Base-by-base conservation (phyloP, 805 yeast genomes). In the Candida tallmaniae region DNA sequence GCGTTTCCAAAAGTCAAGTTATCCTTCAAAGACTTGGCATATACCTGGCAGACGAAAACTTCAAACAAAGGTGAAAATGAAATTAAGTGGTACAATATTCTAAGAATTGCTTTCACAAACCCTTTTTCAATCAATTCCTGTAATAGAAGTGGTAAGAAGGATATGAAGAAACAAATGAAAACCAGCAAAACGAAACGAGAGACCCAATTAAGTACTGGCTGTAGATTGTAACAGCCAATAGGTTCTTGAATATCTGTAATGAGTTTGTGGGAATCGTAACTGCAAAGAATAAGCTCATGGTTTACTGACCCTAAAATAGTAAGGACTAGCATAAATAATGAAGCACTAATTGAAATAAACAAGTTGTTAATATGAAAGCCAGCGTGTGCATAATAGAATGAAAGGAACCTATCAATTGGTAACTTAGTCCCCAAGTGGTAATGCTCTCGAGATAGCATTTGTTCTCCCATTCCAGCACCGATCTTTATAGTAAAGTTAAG, bases 381-480 rank as follows among this genome's bases (percentile, higher is more conserved):
- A 41, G 87, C 80, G 59, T 83, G 94, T 12, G 90, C 94, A 60
- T 81, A 83, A 66, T 80, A 83, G 68, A 83, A 83, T 7, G 90
- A 80, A 44, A 83, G 70, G 70, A 83, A 80, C 61, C 90, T 74
- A 56, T 83, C 90, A 50, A 83, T 61, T 28, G 90, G 93, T 43
- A 83, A 65, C 53, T 80, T 88, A 24, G 90, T 80, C 52, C 90
- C 87, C 58, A 83, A 60, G 59, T 83, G 82, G 61, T 79, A 83
- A 57, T 83, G 83, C 58, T 83, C 94, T 64, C 94, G 73, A 18
- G 89, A 82, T 41, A 83, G 65, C 80, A 83, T 80, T 59, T 83
- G 94, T 62, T 83, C 94, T 59, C 93, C 93, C 94, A 83, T 83
- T 63, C 94, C 94, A 47, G 93, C 89, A 62, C 94, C 94, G 73